Conservation (phyloP, 2,329 filamentous ascomycete species). For the Sarocladium strictum region DNA sequence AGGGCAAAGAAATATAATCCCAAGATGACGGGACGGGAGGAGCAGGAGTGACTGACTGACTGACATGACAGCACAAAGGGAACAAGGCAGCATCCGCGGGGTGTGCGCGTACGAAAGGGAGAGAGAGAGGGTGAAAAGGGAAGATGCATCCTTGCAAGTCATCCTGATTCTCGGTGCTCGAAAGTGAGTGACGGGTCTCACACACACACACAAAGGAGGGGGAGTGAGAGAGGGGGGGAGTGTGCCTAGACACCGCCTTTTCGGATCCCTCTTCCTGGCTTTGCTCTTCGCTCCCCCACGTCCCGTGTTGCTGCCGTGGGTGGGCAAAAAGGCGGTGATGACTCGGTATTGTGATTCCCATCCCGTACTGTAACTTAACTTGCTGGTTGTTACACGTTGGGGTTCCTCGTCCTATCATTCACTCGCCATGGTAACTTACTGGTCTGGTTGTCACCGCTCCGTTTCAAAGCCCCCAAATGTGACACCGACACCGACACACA, state of each 20-base stretch:
- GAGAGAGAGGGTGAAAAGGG: background rate
- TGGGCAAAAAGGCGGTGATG: slow-evolving; percentile 5
- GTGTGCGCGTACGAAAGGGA: background rate
- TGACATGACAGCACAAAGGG: background rate
- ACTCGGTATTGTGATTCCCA: background rate
- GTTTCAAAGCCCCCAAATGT: too few species aligned
- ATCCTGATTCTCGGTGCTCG: background rate
- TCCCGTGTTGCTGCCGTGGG: background rate
- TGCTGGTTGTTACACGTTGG: too few species aligned
- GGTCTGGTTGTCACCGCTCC: too few species aligned
- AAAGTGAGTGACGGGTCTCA: too few species aligned
- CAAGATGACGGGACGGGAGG: background rate
- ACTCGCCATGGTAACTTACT: too few species aligned
- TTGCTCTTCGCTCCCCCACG: background rate
- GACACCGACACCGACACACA: too few species aligned
- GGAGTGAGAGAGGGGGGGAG: background rate
- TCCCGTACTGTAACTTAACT: too few species aligned
- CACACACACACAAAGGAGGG: too few species aligned
- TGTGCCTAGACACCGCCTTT: slow-evolving; percentile 9
- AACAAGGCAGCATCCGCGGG: slow-evolving; percentile 6
- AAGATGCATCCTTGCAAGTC: background rate
- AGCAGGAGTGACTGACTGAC: background rate
- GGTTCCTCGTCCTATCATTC: too few species aligned
- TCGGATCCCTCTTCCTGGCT: background rate
- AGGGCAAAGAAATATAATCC: slow-evolving; percentile 3